These are phyloP conservation scores for Hawksworthiomyces lignivorus DNA, from an alignment of 2,329 filamentous ascomycete genomes.

Conservation along the genomic window DNA sequence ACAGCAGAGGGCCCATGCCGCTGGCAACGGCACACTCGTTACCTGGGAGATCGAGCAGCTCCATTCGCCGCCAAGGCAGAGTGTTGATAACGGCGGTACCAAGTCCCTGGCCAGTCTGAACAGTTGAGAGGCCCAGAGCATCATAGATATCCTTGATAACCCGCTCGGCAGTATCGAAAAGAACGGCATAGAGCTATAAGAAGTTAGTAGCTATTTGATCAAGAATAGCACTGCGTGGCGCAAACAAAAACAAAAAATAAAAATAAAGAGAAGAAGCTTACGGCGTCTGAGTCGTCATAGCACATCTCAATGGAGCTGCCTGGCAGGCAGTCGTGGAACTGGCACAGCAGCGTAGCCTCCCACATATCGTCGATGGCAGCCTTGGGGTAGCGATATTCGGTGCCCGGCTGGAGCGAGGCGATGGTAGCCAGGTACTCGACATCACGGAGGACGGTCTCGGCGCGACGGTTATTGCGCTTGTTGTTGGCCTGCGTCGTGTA, in stretches of 20 bases:
- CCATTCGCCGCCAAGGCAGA: constrained; percentile 73
- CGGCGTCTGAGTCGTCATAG: constrained; percentile 87
- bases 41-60: constrained; percentile 59
- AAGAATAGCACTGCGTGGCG: no score
- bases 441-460: constrained; percentile 78
- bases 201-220: no score
- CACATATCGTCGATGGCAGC: constrained; percentile 92
- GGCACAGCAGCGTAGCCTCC: constrained; percentile 84
- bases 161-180: constrained; percentile 69
- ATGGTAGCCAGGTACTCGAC: constrained; percentile 83
- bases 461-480: constrained; percentile 84
- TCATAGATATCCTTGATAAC: constrained; percentile 63
- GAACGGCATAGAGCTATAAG: constrained; percentile 63
- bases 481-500: constrained; percentile 98
- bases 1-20: constrained; percentile 46
- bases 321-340: constrained; percentile 96
- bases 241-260: constrained; percentile 13
- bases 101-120: constrained; percentile 41
- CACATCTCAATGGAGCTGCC: constrained; percentile 97
- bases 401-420: constrained; percentile 63
- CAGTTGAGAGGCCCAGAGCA: constrained; percentile 57
- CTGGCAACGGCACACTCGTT: constrained; percentile 46
- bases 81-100: constrained; percentile 59
- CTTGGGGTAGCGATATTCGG: constrained; percentile 80
- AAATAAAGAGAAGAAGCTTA: constrained; percentile 24